A percentile compares a stretch with the other conserved stretches of the same genome.
These are phyloP conservation scores for Rhamnella rubrinervis DNA, from an alignment of 331 rosid species.

Conservation along the genomic window DNA sequence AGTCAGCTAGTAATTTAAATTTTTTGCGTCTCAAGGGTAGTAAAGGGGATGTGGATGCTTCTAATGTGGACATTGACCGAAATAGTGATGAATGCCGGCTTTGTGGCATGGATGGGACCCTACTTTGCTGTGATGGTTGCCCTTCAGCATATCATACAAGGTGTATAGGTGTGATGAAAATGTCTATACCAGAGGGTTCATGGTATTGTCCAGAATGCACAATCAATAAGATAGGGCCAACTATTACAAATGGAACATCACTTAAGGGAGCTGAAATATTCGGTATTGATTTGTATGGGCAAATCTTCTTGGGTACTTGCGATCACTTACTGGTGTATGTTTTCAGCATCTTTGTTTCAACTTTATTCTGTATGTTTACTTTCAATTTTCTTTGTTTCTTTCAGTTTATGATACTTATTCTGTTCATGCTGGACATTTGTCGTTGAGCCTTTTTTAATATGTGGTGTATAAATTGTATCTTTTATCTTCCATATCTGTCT, in stretches of 20 bases:
- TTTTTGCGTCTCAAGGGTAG: slow-evolving; percentile 30
- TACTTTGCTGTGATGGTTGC: slow-evolving; percentile 98
- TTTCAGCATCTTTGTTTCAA: slow-evolving; percentile 36
- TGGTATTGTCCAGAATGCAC: slow-evolving; percentile 98
- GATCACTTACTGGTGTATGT: slow-evolving; percentile 93
- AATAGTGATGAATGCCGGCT: slow-evolving; percentile 93
- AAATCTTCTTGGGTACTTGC: slow-evolving; percentile 83
- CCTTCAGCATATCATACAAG: slow-evolving; percentile 96
- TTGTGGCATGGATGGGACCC: slow-evolving; percentile 95
- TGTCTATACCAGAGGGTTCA: slow-evolving; percentile 78
- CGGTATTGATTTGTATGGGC: slow-evolving; percentile 76
- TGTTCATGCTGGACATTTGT: slow-evolving; percentile 12
- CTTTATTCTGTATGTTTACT: slow-evolving; percentile 10
- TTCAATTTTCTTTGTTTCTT: slow-evolving; percentile 5
- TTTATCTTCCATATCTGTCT: slow-evolving; percentile 2
- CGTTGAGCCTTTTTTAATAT: too few species aligned
- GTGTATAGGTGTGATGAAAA: slow-evolving; percentile 90
- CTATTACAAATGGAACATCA: slow-evolving; percentile 57
- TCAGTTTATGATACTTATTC: slow-evolving; percentile 20
- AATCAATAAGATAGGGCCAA: slow-evolving; percentile 58
- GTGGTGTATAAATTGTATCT: background rate
- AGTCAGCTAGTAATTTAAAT: slow-evolving; percentile 31
- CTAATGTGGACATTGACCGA: slow-evolving; percentile 48
- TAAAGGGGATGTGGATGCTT: slow-evolving; percentile 39
- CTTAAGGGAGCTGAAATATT: slow-evolving; percentile 85